Conservation (phyloP, 768 basidiomycete species). For the Hortiboletus campestris region DNA sequence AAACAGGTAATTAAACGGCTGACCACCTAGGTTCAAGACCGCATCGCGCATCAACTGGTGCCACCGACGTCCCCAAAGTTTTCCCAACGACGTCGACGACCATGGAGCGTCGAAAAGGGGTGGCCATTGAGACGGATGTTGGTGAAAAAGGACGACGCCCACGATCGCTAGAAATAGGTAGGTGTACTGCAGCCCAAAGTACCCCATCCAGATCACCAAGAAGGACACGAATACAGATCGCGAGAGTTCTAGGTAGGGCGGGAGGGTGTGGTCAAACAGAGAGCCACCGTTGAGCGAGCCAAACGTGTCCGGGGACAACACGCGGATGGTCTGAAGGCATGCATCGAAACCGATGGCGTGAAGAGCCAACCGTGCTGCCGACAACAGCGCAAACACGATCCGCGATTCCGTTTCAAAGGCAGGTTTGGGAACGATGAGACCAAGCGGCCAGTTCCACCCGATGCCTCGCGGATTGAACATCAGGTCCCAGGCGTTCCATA, state of each 20-base stretch:
- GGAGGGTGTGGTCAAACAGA: conserved; percentile 34
- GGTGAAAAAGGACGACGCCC: conserved; percentile 44
- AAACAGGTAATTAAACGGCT: conserved; percentile 41
- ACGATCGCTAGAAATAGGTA: conserved; percentile 44
- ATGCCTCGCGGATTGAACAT: conserved; percentile 22
- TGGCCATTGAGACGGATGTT: conserved; percentile 56
- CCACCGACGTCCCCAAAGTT: conserved; percentile 66
- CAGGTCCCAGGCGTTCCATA: conserved; percentile 29
- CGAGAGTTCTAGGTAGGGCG: conserved; percentile 29
- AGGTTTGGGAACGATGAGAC: conserved; percentile 14
- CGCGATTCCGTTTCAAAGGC: conserved; percentile 8
- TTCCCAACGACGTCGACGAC: conserved; percentile 51
- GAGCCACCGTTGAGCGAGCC: conserved; percentile 30
- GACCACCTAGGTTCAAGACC: conserved; percentile 51
- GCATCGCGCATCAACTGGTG: conserved; percentile 62
- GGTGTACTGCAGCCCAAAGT: conserved; percentile 41
- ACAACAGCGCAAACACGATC: conserved; percentile 8
- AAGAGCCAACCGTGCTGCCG: background rate
- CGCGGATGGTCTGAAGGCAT: conserved; percentile 5
- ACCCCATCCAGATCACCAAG: conserved; percentile 35
- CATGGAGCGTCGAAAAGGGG: conserved; percentile 60
- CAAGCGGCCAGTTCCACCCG: conserved; percentile 28
- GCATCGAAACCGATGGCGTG: conserved; percentile 14
- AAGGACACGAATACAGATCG: conserved; percentile 45
- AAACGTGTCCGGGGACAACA: conserved; percentile 40